Evolutionary conservation across 2,329 filamentous ascomycete species (phyloP), one percentile per base, ranked within the genome.

Genomic region (Alternaria conjuncta): DNA sequence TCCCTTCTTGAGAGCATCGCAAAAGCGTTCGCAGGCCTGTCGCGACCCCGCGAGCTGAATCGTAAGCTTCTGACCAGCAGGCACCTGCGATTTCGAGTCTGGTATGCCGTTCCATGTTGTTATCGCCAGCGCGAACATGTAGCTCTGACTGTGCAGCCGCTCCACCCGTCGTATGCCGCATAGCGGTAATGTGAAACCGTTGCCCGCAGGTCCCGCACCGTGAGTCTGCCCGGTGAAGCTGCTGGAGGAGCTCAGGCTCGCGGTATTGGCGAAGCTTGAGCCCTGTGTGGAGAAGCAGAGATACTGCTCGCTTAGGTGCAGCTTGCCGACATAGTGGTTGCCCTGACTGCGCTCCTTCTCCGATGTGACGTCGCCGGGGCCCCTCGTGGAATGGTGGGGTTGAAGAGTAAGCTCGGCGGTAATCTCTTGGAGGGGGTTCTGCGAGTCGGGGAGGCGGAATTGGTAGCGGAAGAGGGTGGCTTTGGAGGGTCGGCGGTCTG

Each of bases 201-300:
- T 97, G 43, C 94, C 95, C 59, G 93, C 92, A 4, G 96, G 95
- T 0, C 96, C 96, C 21, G 92, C 93, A 63, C 96, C 94, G 77
- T 97, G 92, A 26, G 95, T 97, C 79, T 97, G 93, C 15, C 94
- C 96, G 5, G 93, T 96, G 82, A 96, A 98, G 61, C 89, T 88
- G 50, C 91, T 93, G 20, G 94, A 94, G 0, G 91, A 90, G 66
- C 89, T 90, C 20, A 91, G 89, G 79, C 90, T 97, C 15, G 95
- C 91, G 1, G 91, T 90, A 67, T 89, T 90, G 45, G 92, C 81
- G 81, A 97, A 97, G 82, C 93, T 96, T 10, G 93, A 92, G 15
- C 93, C 90, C 56, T 96, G 93, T 8, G 96, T 97, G 0, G 94
- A 97, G 84, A 99, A 99, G 85, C 94, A 98, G 72, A 99, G 89